These are phyloP conservation scores for Thermomucor indicae-seudaticae DNA, from an alignment of 371 early-diverging fungal species.

Conservation along the genomic window DNA sequence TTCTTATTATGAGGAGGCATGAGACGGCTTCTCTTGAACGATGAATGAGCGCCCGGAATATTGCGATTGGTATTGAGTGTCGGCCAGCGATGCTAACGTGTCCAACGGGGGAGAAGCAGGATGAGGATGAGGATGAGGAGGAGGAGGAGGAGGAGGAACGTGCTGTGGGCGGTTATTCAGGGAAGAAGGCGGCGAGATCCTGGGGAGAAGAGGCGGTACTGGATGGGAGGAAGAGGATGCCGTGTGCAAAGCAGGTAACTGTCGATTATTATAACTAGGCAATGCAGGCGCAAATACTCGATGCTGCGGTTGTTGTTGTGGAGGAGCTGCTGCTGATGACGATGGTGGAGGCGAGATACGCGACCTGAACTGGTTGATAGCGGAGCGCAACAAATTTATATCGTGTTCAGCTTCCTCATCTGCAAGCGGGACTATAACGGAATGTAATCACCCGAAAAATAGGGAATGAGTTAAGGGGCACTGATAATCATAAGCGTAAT, in stretches of 20 bases:
- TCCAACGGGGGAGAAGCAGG: constrained; percentile 17
- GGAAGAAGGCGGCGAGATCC: no score
- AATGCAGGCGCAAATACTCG: background rate
- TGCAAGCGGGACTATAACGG: constrained; percentile 10
- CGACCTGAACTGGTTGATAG: constrained; percentile 4
- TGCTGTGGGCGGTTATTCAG: no score
- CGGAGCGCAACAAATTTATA: constrained; percentile 7
- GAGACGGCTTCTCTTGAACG: constrained; percentile 8
- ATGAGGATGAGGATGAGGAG: constrained; percentile 1
- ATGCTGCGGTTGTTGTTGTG: background rate
- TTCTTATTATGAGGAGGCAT: constrained; percentile 6
- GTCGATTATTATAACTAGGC: background rate
- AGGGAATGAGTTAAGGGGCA: background rate
- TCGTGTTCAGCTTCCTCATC: constrained; percentile 12
- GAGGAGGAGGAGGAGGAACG: no score
- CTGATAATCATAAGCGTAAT: background rate
- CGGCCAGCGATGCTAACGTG: constrained; percentile 36
- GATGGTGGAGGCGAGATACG: no score
- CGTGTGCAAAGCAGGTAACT: no score
- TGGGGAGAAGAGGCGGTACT: no score
- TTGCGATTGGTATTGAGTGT: constrained; percentile 18
- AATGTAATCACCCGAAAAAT: constrained; percentile 4
- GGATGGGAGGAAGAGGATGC: background rate
- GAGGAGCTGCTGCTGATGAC: constrained; percentile 1
- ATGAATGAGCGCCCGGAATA: constrained; percentile 11